Conservation (phyloP, 352 stramenopile species). For the Globisporangium viniferum region DNA sequence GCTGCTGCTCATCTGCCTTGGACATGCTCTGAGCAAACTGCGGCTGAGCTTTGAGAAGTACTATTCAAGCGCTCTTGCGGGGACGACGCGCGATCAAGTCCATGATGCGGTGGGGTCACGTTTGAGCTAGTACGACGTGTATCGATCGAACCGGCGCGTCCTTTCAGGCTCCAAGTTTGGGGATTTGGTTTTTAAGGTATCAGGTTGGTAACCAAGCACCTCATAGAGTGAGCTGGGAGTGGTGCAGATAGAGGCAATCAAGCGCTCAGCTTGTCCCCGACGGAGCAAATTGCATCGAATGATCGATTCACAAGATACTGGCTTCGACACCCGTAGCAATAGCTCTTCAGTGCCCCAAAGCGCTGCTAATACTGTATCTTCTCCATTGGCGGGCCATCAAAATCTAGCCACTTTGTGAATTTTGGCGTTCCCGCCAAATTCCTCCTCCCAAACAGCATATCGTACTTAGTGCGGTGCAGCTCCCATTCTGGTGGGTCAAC, state of each 20-base stretch:
- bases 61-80: not conserved
- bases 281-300: too few relatives aligned
- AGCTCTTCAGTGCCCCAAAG: too few relatives aligned
- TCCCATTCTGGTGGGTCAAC: not conserved
- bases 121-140: not conserved
- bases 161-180: not conserved
- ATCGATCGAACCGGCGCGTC: not conserved
- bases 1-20: constrained; percentile 7
- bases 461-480: not conserved
- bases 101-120: not conserved
- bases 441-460: not conserved
- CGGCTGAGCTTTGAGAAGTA: not conserved
- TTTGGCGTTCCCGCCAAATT: not conserved
- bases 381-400: too few relatives aligned
- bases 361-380: too few relatives aligned
- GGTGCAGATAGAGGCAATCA: too few relatives aligned
- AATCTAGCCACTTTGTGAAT: not conserved
- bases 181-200: not conserved
- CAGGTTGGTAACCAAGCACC: not conserved
- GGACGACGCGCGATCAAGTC: not conserved
- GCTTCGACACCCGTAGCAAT: too few relatives aligned
- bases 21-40: constrained; percentile 3
- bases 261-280: too few relatives aligned
- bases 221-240: too few relatives aligned
- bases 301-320: too few relatives aligned